phyloP scores from a whole-genome alignment of 805 yeast species.

The Nakazawaea populi region DNA sequence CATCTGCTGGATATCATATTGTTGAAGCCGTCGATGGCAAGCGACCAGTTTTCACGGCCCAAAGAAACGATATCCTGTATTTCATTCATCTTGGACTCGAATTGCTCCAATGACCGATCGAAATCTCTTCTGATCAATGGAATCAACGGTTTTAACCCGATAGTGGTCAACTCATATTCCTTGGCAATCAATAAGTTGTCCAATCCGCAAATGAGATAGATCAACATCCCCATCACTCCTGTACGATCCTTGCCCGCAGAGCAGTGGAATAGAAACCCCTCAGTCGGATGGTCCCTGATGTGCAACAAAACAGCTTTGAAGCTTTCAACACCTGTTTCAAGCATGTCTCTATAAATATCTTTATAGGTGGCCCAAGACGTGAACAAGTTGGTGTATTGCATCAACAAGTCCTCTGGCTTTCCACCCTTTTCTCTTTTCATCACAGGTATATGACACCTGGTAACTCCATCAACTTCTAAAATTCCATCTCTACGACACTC shows the following conservation, averaged over 20 bases:
- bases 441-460: conserved; percentile 51
- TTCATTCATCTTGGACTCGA: conserved; percentile 17
- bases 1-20: conserved; percentile 59
- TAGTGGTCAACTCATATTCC: conserved; percentile 72
- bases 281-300: conserved; percentile 48
- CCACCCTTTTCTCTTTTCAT: conserved; percentile 40
- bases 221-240: conserved; percentile 65
- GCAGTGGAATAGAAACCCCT: conserved; percentile 63
- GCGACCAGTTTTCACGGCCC: conserved; percentile 35
- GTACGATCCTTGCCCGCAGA: conserved; percentile 88
- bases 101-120: conserved; percentile 16
- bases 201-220: conserved; percentile 58
- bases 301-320: conserved; percentile 46
- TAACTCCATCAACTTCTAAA: conserved; percentile 38
- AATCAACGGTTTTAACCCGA: conserved; percentile 53
- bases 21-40: conserved; percentile 47
- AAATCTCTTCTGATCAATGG: conserved; percentile 31
- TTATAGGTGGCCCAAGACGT: conserved; percentile 59
- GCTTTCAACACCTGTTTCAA: conserved; percentile 41
- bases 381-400: conserved; percentile 46
- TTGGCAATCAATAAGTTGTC: conserved; percentile 59
- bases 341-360: conserved; percentile 54
- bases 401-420: conserved; percentile 61
- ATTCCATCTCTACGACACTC: conserved; percentile 47
- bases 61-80: conserved; percentile 18